These are phyloP conservation scores for Linnemannia exigua DNA, from an alignment of 192 early-diverging fungal species.

Conservation along the genomic window DNA sequence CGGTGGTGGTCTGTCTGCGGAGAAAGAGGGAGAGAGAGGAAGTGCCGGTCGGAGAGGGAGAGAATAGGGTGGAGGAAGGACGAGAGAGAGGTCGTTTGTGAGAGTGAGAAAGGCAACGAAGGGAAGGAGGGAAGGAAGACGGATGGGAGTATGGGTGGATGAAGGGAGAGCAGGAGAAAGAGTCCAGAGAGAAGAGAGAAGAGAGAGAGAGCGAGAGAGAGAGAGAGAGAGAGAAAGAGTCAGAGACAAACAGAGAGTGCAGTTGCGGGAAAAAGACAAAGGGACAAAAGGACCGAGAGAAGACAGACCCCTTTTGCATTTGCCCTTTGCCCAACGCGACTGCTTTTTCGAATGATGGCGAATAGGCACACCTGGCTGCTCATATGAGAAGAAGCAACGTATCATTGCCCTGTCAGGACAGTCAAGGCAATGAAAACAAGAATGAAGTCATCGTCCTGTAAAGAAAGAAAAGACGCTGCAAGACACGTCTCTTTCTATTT, in stretches of 20 bases:
- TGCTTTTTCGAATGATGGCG: too few relatives aligned
- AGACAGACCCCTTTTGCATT: too few relatives aligned
- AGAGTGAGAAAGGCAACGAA: not conserved
- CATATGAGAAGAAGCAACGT: too few relatives aligned
- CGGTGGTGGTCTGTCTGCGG: not conserved
- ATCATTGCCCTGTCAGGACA: too few relatives aligned
- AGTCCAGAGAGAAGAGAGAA: not conserved
- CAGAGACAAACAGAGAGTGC: not conserved
- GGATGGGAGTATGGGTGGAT: not conserved
- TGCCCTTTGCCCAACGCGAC: too few relatives aligned
- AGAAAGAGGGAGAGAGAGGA: not conserved
- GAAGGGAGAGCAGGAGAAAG: not conserved
- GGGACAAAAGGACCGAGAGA: not conserved
- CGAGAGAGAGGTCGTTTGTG: not conserved
- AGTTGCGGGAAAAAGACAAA: not conserved
- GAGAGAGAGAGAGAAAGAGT: not conserved
- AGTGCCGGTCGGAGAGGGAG: not conserved
- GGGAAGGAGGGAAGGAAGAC: not conserved
- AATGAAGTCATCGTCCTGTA: not conserved
- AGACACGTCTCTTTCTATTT: not conserved
- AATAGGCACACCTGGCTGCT: too few relatives aligned
- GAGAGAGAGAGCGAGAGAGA: not conserved
- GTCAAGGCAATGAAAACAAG: not conserved
- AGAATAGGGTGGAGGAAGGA: too few relatives aligned
- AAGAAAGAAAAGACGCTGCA: not conserved